Evolutionary conservation across 208 protist species (phyloP).

Genomic region (Trypanosomatidae sp.): DNA sequence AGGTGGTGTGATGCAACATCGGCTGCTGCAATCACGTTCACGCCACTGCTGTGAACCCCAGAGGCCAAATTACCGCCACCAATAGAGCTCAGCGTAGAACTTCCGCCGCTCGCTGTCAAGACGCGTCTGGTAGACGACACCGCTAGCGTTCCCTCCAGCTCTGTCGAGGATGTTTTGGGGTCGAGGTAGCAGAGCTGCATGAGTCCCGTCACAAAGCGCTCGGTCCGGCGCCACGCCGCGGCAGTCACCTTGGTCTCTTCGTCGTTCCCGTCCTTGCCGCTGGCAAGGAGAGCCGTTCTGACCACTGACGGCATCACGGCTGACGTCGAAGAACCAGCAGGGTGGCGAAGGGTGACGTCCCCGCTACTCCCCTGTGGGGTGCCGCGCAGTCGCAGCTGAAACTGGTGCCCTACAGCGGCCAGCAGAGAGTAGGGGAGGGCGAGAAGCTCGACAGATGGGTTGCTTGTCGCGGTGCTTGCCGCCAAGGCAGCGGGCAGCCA

Average conservation of each 20-base stretch:
- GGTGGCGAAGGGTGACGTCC: slow-evolving; percentile 28
- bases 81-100: background rate
- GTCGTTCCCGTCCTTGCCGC: background rate
- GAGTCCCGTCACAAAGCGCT: slow-evolving; percentile 46
- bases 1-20: slow-evolving; percentile 25
- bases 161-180: slow-evolving; percentile 52
- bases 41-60: background rate
- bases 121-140: slow-evolving; percentile 61
- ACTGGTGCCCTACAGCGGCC: slow-evolving; percentile 79
- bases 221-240: slow-evolving; percentile 30
- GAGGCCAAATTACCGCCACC: background rate
- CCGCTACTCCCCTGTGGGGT: slow-evolving; percentile 32
- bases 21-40: slow-evolving; percentile 14
- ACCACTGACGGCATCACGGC: slow-evolving; percentile 16
- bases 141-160: slow-evolving; percentile 60
- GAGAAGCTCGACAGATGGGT: background rate
- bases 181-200: slow-evolving; percentile 54
- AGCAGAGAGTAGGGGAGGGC: slow-evolving; percentile 60
- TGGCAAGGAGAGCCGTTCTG: background rate
- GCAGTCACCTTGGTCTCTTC: slow-evolving; percentile 22
- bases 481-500: slow-evolving; percentile 53
- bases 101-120: slow-evolving; percentile 17
- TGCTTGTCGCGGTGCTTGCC: background rate
- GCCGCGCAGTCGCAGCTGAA: slow-evolving; percentile 40
- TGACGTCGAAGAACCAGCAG: slow-evolving; percentile 16